phyloP scores from a whole-genome alignment of 164 flowering plant species.

The Kalanchoe fedtschenkoi region DNA sequence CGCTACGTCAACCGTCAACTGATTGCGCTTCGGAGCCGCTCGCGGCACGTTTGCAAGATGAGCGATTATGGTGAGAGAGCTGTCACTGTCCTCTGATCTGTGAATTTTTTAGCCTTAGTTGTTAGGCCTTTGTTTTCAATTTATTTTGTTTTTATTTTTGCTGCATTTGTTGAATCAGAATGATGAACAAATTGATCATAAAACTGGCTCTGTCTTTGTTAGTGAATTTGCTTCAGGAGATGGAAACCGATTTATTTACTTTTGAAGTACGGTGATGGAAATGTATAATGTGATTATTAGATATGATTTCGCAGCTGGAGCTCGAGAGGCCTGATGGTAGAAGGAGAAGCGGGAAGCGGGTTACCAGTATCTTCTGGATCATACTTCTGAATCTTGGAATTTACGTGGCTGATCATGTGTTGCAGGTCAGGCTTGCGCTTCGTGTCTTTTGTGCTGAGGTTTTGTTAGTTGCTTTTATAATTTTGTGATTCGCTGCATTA shows the following conservation, averaged over 20 bases:
- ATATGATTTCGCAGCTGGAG: conserved; percentile 71
- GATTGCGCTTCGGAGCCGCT: conserved; percentile 11
- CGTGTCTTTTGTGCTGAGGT: not conserved
- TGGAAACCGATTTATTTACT: not conserved
- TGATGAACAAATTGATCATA: too few relatives aligned
- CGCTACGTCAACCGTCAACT: not conserved
- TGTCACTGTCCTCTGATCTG: not conserved
- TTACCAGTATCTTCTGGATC: conserved; percentile 82
- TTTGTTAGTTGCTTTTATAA: not conserved
- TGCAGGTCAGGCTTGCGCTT: conserved; percentile 41
- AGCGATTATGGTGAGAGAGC: conserved; percentile 30
- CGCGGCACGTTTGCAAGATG: conserved; percentile 24
- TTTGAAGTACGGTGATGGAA: not conserved
- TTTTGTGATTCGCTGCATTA: too few relatives aligned
- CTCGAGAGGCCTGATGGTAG: conserved; percentile 46
- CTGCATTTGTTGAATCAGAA: too few relatives aligned
- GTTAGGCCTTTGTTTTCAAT: not conserved
- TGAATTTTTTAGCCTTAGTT: not conserved
- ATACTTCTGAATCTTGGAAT: conserved; percentile 75
- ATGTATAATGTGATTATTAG: conserved; percentile 27
- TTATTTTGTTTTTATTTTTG: not conserved
- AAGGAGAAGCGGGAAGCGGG: conserved; percentile 47
- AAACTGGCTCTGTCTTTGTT: too few relatives aligned
- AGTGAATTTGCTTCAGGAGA: not conserved
- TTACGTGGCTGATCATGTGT: conserved; percentile 68